Base-by-base conservation (phyloP, 2,329 filamentous ascomycete species). In the Dendryphion nanum region DNA sequence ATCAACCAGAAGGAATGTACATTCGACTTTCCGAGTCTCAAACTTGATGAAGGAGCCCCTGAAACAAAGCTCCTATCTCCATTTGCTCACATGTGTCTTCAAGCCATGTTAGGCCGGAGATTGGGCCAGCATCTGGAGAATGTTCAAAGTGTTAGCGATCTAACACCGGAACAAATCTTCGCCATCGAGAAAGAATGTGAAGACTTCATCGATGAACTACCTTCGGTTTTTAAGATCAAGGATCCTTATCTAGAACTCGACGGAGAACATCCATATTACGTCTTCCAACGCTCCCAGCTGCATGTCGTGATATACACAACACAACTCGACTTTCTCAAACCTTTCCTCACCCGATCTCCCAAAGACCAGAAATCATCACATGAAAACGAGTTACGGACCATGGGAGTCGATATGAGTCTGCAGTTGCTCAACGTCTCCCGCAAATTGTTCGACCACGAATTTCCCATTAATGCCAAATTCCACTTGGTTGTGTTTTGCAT, bases 401-500 rank as follows among this genome's bases (percentile, higher is more conserved):
- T 61, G 23, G 73, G 73, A 2, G 55, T 77, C n/a, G 56, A 70
- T 8, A 67, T 69, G 28, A 64, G 68, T 8, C 46, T 77, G 14
- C 67, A 67, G 31, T 51, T 76, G 2, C 66, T 77, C 42, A 42
- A 53, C 3, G 57, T 63, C 1, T 59, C 73, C 4, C 63, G 63
- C 16, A 47, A 53, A 12, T 64, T 76, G 7, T 73, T 75, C 35
- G 57, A 72, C 14, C 61, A 70, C 23, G 60, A 70, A 6, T 71
- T 67, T 33, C 71, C 72, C 0, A 56, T 69, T 10, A 71, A 75
- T 30, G 65, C 69, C 5, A 75, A 72, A 23, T 76, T 74, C 29
- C 71, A 76, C 44, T 67, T 73, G 35, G 68, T 74, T 5, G 58
- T 74, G 0, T 78, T 77, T 39, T 63, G 65, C 30, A 69, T 76